Base-by-base conservation (phyloP, 1,284 basidiomycete species). In the Ustilago hordei region DNA sequence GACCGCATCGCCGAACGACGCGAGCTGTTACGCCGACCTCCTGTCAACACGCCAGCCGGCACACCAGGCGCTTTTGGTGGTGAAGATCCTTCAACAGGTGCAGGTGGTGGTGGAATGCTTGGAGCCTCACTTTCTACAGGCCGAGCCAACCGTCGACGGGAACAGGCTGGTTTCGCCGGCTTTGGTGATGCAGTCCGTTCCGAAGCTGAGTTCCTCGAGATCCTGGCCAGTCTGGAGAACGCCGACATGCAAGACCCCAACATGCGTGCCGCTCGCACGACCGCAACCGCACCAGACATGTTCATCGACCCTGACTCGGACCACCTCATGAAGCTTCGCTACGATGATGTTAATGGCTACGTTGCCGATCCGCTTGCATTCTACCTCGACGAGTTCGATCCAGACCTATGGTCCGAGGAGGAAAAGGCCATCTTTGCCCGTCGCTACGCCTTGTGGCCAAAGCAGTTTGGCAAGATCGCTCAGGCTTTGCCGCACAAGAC, bases 131-230 rank as follows among this genome's bases (percentile, higher is more conserved):
- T 78, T 8, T 56, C 65, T 8, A 64, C 76, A 9, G 70, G 74
- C 15, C 61, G 81, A 28, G 64, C 74, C 12, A 83, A 83, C 57
- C 76, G 81, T 23, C 63, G 81, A 31, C 72, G 66, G 50, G 65
- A 64, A 7, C 75, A 77, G 48, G 48, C 71, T 4, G 83, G 81
- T 6, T 75, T 78, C 32, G 70, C 79, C 13, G 82, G 80, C 15
- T 89, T 94, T 72, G 94, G 94, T 28, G 95, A 98, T 86, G 92
- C 93, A 8, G 95, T 96, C 12, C 91, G 94, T 2, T 95, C 95
- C 19, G 96, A 98, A 86, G 90, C 97, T 64, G 96, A 98, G 88
- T 95, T 98, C 90, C 93, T 98, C 83, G 95, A 95, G 87, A 95
- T 98, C 83, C 92, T 98, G 63, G 94, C 94, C 12, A 95, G 92